Evolutionary conservation across 805 yeast genomes (phyloP).

Genomic region (Ogataea methylovora): DNA sequence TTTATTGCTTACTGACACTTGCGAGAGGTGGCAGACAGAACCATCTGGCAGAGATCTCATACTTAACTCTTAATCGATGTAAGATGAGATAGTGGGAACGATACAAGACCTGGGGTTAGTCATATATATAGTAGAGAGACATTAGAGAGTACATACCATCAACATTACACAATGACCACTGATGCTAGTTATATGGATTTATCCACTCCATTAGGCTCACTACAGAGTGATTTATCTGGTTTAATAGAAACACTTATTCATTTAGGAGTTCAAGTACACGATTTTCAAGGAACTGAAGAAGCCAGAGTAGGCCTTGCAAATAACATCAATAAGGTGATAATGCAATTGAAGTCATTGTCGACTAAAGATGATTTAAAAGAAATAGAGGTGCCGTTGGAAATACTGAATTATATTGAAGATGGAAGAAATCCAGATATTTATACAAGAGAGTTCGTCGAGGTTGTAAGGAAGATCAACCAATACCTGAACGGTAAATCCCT

Average conservation of each 20-base stretch:
- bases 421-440: conserved; percentile 97
- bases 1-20: too few relatives aligned
- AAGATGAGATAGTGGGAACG: too few relatives aligned
- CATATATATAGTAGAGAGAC: too few relatives aligned
- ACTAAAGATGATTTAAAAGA: conserved; percentile 26
- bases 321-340: conserved; percentile 33
- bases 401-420: conserved; percentile 86
- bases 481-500: conserved; percentile 75
- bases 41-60: too few relatives aligned
- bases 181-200: conserved; percentile 17
- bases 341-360: conserved; percentile 27
- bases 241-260: conserved; percentile 79
- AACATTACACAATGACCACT: too few relatives aligned
- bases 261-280: conserved; percentile 87
- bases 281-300: conserved; percentile 82
- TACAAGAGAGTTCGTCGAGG: conserved; percentile 93
- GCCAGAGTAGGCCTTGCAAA: conserved; percentile 53
- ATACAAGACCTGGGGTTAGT: too few relatives aligned
- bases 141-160: too few relatives aligned
- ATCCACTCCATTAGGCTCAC: conserved; percentile 16
- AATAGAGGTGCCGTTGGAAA: conserved; percentile 67
- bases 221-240: conserved; percentile 36
- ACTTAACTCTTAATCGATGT: too few relatives aligned
- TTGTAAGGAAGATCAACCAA: conserved; percentile 85
- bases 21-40: too few relatives aligned